Conservation (phyloP, 306 rosid genomes). For the Rosa rugosa region DNA sequence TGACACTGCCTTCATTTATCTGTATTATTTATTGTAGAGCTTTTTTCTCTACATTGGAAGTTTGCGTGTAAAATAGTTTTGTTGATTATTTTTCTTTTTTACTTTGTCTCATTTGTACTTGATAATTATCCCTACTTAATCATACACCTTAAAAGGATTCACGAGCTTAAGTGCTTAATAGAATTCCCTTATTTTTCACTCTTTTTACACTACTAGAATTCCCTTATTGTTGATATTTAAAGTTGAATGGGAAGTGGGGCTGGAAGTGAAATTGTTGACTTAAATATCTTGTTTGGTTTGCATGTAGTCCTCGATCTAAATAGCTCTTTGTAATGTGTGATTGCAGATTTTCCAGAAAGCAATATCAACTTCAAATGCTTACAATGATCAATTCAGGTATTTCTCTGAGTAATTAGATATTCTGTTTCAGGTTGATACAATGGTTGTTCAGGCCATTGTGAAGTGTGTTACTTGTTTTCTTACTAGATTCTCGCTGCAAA, state of each 20-base stretch:
- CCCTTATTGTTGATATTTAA: not conserved
- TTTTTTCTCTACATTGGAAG: not conserved
- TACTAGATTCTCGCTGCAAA: no score
- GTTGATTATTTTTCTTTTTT: not conserved
- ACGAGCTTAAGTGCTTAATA: not conserved
- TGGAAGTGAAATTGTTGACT: slow-evolving; percentile 10
- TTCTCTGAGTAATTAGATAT: not conserved
- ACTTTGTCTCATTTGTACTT: not conserved
- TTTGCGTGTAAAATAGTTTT: not conserved
- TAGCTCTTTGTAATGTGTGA: slow-evolving; percentile 8
- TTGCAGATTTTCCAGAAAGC: slow-evolving; percentile 98
- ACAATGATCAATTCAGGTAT: slow-evolving; percentile 97
- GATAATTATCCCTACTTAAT: not conserved
- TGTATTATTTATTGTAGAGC: not conserved
- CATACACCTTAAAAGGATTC: not conserved
- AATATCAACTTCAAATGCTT: slow-evolving; percentile 87
- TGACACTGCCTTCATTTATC: not conserved
- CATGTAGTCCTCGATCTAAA: slow-evolving; percentile 12
- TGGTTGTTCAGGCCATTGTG: no score
- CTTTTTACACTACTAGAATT: no score
- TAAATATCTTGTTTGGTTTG: not conserved
- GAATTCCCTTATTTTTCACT: not conserved
- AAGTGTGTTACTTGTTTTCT: no score
- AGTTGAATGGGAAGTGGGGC: slow-evolving; percentile 1
- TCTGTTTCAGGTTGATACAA: no score